Base-by-base conservation (phyloP, 1,284 basidiomycete species). In the Mixia osmundae region DNA sequence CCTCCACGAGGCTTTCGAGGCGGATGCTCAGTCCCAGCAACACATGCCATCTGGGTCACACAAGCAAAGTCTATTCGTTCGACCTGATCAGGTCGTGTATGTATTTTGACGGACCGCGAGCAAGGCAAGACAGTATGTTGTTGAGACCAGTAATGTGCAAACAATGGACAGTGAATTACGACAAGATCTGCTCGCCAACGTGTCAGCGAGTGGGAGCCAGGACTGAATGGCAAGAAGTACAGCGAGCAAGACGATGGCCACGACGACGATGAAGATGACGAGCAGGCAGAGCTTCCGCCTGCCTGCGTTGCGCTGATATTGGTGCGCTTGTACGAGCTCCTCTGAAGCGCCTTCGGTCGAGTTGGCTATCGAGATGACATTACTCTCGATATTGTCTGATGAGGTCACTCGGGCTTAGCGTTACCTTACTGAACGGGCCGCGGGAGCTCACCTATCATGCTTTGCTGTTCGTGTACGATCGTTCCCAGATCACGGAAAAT, bases 401-500 rank as follows among this genome's bases (percentile, higher is more conserved):
- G 14, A 27, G 36, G 19, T 12, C 10, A 25, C n/a, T 12, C n/a
- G 29, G 7, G 15, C 11, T 12, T 12, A 25, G 8, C 16, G n/a
- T 37, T 26, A 24, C 19, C 15, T 9, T 10, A 23, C 11, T 11
- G 23, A 36, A 16, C 9, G 12, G 18, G 12, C 16, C 18, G 27
- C 2, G n/a, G 12, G 3, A 24, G 61, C 75, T 42, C 43, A 89
- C 85, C 83, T 37, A 99, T 65, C 75, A 95, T 80, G 21, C 71
- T 71, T 6, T 89, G 87, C 55, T 97, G 91, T 53, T 95, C 82
- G 45, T 73, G 71, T 2, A 99, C 85, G 29, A 99, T 68, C 14
- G 82, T 85, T 25, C 87, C 87, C 25, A 99, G 60, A 58, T 97
- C 89, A 28, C 82, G 69, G 66, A 99, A 97, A 50, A 99, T 95